Evolutionary conservation across 805 yeast species (phyloP).

Genomic region (Barnettozyma siamensis): DNA sequence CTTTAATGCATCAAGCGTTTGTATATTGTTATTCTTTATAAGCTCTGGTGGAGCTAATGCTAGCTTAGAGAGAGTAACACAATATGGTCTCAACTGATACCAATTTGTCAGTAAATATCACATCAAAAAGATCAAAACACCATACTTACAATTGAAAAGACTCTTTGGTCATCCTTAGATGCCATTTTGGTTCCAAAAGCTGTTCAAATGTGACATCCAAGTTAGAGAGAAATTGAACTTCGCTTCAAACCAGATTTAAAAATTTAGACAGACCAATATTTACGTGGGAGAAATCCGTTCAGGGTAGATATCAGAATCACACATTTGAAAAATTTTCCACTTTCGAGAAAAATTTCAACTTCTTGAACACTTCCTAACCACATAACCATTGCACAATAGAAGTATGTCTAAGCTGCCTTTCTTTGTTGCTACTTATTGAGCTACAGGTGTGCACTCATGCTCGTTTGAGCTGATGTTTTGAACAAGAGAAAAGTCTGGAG

Average conservation of each 20-base stretch:
- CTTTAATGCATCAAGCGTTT: slow-evolving; percentile 29
- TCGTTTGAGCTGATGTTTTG: background rate
- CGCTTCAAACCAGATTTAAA: too few species aligned
- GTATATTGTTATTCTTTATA: slow-evolving; percentile 28
- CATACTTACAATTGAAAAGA: slow-evolving; percentile 15
- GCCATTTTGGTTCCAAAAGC: too few species aligned
- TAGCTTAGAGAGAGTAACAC: slow-evolving; percentile 39
- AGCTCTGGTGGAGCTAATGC: slow-evolving; percentile 35
- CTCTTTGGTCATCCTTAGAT: slow-evolving; percentile 11
- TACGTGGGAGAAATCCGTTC: background rate
- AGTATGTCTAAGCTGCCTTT: slow-evolving; percentile 3
- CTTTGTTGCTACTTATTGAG: slow-evolving; percentile 11
- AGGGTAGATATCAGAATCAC: too few species aligned
- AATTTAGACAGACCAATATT: background rate
- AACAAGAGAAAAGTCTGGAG: slow-evolving; percentile 24
- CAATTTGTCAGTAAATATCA: slow-evolving; percentile 7
- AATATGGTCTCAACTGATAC: slow-evolving; percentile 32
- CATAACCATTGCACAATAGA: background rate
- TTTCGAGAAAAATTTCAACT: too few species aligned
- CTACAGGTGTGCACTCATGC: slow-evolving; percentile 13
- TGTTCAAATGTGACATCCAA: too few species aligned
- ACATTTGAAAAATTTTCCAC: too few species aligned
- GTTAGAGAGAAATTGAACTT: too few species aligned
- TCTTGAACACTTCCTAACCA: too few species aligned
- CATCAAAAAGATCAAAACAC: background rate